Base-by-base conservation (phyloP, 1,139 yeast genomes). In the Protomyces inundatus region DNA sequence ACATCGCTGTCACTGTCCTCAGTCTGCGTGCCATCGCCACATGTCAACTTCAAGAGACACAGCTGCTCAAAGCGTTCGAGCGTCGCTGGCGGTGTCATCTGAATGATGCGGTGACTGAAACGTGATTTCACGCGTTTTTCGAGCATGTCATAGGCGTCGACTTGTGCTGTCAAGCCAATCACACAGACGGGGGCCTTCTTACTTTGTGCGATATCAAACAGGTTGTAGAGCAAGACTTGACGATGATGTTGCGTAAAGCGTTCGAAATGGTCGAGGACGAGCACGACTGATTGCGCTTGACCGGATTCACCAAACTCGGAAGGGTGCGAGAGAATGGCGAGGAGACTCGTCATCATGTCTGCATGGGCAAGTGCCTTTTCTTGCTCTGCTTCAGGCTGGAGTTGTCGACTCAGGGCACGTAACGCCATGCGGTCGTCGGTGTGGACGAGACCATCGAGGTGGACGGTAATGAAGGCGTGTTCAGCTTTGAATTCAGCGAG, bases 51-150 rank as follows among this genome's bases (percentile, higher is more conserved):
- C 39, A 51, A 3, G 14, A 37, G n/a, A 56, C 75, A 67, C 77
- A 74, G 69, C 65, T 72, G 50, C 75, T 74, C 67, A 71, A 77
- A 70, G 69, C 72, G 54, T 60, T 70, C 74, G 76, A 78, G 63
- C 64, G 75, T 65, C 55, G 68, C 56, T 57, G 86, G 79, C 62
- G 84, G 85, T 52, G 81, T 81, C 54, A 90, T 77, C 42, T 82
- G 80, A 40, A 89, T 80, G 1, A 88, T 77, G 61, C 96, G 77
- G 72, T 91, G 97, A 40, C 95, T 86, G 74, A 91, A 93, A 67
- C 99, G 79, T 65, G 95, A 87, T 69, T 90, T 82, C 0, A 95
- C 98, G 69, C 99, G 81, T 71, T 91, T 93, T 72, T 95, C 99
- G 64, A 93, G 78, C 68, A 84, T 79, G 70, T 93, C 98, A 0